These are phyloP conservation scores for Hysterangium stoloniferum DNA, from an alignment of 768 basidiomycete genomes.

Conservation along the genomic window DNA sequence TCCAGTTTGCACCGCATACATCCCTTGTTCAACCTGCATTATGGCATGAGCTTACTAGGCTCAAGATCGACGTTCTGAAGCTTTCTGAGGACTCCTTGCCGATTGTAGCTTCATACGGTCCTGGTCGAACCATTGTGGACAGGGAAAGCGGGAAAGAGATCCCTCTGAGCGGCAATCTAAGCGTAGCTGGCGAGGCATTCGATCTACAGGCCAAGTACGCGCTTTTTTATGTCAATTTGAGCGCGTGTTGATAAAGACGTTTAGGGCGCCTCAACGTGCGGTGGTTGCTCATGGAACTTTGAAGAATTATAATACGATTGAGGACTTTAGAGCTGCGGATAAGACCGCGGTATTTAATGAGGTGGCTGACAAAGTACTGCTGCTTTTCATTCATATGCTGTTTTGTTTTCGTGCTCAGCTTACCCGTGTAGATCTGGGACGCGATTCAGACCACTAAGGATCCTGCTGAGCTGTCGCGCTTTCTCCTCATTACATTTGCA, in stretches of 20 bases:
- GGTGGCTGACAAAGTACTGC: conserved; percentile 55
- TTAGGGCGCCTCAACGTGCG: conserved; percentile 41
- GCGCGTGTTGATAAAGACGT: neutral
- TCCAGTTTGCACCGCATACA: conserved; percentile 86
- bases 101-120: conserved; percentile 58
- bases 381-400: conserved; percentile 1
- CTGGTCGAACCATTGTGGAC: conserved; percentile 68
- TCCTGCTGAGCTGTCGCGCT: conserved; percentile 55
- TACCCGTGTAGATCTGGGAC: conserved; percentile 55
- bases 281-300: conserved; percentile 55
- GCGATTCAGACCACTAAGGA: conserved; percentile 45
- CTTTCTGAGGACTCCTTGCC: conserved; percentile 67
- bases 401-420: neutral
- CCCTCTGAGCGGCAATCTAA: conserved; percentile 59
- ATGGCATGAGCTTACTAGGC: conserved; percentile 82
- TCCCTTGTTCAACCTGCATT: conserved; percentile 86
- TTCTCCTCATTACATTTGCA: conserved; percentile 88
- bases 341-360: conserved; percentile 82
- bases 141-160: conserved; percentile 69
- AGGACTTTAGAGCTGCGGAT: conserved; percentile 86
- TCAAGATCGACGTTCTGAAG: conserved; percentile 88
- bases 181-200: conserved; percentile 61
- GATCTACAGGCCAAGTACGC: conserved; percentile 39
- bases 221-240: conserved; percentile 1
- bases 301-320: conserved; percentile 96